Percentiles rank a stretch among this genome's conserved stretches.
Evolutionary conservation across 2,329 filamentous ascomycete genomes (phyloP).

Genomic region (Calonectria ilicicola): DNA sequence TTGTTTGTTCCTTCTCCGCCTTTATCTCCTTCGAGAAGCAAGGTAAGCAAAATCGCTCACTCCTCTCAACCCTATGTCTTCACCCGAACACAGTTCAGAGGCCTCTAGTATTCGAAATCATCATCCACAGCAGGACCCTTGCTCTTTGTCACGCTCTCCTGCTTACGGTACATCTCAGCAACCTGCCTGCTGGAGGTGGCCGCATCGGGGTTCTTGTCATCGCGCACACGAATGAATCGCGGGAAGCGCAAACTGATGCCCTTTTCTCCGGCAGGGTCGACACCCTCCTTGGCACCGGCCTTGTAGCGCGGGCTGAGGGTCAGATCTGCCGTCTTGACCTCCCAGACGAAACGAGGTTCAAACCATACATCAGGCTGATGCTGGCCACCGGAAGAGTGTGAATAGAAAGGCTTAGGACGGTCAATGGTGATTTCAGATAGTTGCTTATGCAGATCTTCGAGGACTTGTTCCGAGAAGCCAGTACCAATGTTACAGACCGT

Average conservation of each 20-base stretch:
- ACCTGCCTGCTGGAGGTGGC: conserved; percentile 88
- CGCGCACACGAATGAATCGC: conserved; percentile 88
- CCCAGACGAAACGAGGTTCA: conserved; percentile 94
- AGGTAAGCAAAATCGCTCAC: neutral
- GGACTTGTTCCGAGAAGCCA: conserved; percentile 92
- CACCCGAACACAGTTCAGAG: neutral
- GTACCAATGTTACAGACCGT: conserved; percentile 99
- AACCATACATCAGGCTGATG: conserved; percentile 99
- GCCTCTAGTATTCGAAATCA: conserved; percentile 92
- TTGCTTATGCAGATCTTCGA: conserved; percentile 85
- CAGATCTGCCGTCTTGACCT: conserved; percentile 96
- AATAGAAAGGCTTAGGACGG: conserved; percentile 92
- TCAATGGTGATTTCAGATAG: conserved; percentile 86
- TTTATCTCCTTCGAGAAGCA: neutral
- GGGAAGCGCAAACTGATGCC: conserved; percentile 94
- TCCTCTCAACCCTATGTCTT: neutral
- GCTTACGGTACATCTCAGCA: conserved; percentile 96
- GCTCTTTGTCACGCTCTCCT: conserved; percentile 89
- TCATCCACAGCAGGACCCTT: conserved; percentile 92
- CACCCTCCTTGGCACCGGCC: conserved; percentile 85
- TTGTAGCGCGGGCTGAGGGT: conserved; percentile 94
- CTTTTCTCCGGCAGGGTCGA: conserved; percentile 76
- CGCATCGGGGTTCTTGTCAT: conserved; percentile 95
- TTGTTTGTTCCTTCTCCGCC: neutral
- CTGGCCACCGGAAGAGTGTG: conserved; percentile 84